Evolutionary conservation across 2,329 filamentous ascomycete species (phyloP), one percentile per base, ranked within the genome.

Genomic region (Cordyceps fumosorosea): DNA sequence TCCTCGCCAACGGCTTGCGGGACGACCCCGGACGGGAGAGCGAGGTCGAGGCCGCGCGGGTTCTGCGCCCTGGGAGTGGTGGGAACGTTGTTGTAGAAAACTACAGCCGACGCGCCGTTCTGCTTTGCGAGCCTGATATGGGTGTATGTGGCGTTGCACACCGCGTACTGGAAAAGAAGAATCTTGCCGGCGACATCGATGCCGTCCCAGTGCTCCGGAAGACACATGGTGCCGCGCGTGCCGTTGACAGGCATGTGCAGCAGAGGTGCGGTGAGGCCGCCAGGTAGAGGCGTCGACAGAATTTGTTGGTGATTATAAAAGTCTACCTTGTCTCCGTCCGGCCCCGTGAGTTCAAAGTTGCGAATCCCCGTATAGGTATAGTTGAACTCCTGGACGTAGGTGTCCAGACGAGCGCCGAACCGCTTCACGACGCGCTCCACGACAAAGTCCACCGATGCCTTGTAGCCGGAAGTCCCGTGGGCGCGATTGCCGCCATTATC

Each of bases 31-130:
- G 75, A 72, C 11, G 77, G 74, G 11, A 74, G 69, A 5, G 77
- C 67, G 20, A 69, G 66, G 8, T 71, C 70, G 32, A 72, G 64
- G 67, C 74, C 76, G 66, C 34, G 73, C 72, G 0, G 75, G 29
- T 7, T 29, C 75, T 20, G 80, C 78, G 2, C 8, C 71, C 3
- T 4, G 29, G 75, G 58, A 11, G 69, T 65, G 0, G 82, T 84
- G 0, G 79, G 73, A 2, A 73, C 76, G 65, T 88, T 85, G 77
- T 89, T 84, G 73, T 85, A 88, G 63, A 89, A 76, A 55, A 89
- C 73, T 1, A 81, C 75, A 44, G 72, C 77, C 5, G 75, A 14
- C 1, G 78, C 78, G 44, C 77, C 77, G 34, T 75, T 70, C 2
- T 71, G 69, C 65, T 70, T 74, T 42, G 78, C 78, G 4, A 78